These are phyloP conservation scores for Camelina hispida DNA, from an alignment of 345 rosid species.

Conservation along the genomic window DNA sequence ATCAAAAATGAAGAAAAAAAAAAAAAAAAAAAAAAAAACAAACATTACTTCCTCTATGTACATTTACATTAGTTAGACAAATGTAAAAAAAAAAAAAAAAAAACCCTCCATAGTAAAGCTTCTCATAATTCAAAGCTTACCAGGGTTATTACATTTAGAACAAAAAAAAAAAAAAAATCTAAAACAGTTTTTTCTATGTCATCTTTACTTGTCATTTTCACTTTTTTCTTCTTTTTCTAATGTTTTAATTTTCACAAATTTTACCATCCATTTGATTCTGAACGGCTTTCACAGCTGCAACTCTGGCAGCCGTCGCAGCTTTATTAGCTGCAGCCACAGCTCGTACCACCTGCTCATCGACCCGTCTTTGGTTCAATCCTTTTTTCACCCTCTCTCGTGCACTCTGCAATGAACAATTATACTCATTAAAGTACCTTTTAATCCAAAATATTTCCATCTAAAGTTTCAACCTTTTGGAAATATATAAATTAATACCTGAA, in stretches of 20 bases:
- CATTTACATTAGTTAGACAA: constrained; percentile 34
- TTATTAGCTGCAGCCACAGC: constrained; percentile 79
- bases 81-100: background rate
- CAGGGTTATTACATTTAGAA: constrained; percentile 11
- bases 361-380: constrained; percentile 57
- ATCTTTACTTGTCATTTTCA: constrained; percentile 12
- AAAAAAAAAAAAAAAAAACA: background rate
- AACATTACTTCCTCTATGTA: constrained; percentile 31
- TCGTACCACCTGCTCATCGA: constrained; percentile 75
- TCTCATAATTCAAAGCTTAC: constrained; percentile 38
- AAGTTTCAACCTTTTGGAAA: constrained; percentile 29
- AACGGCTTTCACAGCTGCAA: constrained; percentile 92
- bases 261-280: constrained; percentile 86
- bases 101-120: constrained; percentile 30
- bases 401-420: constrained; percentile 52
- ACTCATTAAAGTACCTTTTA: background rate
- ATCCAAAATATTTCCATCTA: background rate
- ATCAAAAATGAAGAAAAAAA: no score
- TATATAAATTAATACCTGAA: constrained; percentile 51
- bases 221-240: background rate
- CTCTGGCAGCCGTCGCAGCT: constrained; percentile 95
- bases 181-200: constrained; percentile 2
- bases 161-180: background rate
- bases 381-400: constrained; percentile 70
- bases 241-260: constrained; percentile 57